phyloP scores from a whole-genome alignment of 306 rosid genomes.

The Acacia melanoxylon region DNA sequence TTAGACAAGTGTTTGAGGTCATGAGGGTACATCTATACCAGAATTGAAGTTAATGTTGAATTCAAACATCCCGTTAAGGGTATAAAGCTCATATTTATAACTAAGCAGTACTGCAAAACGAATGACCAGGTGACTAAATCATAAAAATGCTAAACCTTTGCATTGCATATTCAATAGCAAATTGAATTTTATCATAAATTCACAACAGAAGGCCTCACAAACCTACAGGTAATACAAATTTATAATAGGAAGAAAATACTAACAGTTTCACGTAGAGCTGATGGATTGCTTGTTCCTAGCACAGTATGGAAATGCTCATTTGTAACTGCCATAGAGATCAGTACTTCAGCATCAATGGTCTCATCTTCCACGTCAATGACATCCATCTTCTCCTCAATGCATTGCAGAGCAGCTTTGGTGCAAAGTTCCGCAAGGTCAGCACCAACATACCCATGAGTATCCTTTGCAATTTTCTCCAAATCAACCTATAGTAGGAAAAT shows the following conservation, averaged over 20 bases:
- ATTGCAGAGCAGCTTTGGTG: constrained; percentile 67
- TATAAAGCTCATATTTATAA: not conserved
- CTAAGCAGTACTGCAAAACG: not conserved
- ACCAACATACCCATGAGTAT: constrained; percentile 76
- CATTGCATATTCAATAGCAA: not conserved
- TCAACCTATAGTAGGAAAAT: constrained; percentile 50
- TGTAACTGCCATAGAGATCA: too few species aligned
- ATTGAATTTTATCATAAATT: not conserved
- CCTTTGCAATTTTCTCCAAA: constrained; percentile 52
- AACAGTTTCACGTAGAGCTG: too few species aligned
- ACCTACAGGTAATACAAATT: too few species aligned
- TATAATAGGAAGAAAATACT: too few species aligned
- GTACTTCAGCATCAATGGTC: too few species aligned
- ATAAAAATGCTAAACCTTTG: not conserved
- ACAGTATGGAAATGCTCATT: too few species aligned
- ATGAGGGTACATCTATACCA: not conserved
- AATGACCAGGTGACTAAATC: not conserved
- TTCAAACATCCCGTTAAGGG: not conserved
- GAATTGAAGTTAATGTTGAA: not conserved
- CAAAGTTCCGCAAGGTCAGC: constrained; percentile 77
- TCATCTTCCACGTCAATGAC: too few species aligned
- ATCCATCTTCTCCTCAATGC: constrained; percentile 70
- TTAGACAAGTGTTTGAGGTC: not conserved
- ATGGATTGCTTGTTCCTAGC: too few species aligned
- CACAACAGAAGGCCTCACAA: too few species aligned